Percentiles rank a stretch among this genome's conserved stretches.
phyloP scores from a whole-genome alignment of 352 stramenopile species.

The Globisporangium alternatum region DNA sequence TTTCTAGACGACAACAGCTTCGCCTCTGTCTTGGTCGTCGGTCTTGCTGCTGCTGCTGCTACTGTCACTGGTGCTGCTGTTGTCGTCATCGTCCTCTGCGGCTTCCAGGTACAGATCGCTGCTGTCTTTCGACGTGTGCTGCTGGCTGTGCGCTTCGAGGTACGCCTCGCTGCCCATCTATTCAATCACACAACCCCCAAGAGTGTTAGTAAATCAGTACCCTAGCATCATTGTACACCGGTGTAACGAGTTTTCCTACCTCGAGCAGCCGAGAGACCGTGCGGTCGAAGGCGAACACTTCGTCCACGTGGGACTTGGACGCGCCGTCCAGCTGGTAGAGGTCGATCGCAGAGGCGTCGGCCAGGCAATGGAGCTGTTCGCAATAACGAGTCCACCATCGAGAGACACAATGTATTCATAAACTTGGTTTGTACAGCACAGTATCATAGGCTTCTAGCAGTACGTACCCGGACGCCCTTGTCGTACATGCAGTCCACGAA shows the following conservation, averaged over 20 bases:
- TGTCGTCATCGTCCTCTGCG: not conserved
- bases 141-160: conserved; percentile 46
- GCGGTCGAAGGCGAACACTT: conserved; percentile 83
- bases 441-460: not conserved
- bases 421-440: not conserved
- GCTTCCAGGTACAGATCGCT: conserved; percentile 31
- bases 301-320: conserved; percentile 69
- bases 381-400: not conserved
- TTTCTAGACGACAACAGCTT: conserved; percentile 12
- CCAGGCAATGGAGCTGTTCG: conserved; percentile 70
- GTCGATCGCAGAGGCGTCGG: conserved; percentile 46
- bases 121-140: conserved; percentile 16
- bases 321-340: conserved; percentile 61
- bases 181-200: not conserved
- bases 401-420: not conserved
- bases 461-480: conserved; percentile 61
- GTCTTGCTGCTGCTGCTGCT: conserved; percentile 3
- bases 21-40: conserved; percentile 12
- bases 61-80: not conserved
- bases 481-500: conserved; percentile 99
- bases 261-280: conserved; percentile 88
- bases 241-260: conserved; percentile 19
- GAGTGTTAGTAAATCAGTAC: conserved; percentile 1
- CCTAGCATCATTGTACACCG: not conserved
- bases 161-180: conserved; percentile 79